Base-by-base conservation (phyloP, 805 yeast species). In the Candida easanensis region DNA sequence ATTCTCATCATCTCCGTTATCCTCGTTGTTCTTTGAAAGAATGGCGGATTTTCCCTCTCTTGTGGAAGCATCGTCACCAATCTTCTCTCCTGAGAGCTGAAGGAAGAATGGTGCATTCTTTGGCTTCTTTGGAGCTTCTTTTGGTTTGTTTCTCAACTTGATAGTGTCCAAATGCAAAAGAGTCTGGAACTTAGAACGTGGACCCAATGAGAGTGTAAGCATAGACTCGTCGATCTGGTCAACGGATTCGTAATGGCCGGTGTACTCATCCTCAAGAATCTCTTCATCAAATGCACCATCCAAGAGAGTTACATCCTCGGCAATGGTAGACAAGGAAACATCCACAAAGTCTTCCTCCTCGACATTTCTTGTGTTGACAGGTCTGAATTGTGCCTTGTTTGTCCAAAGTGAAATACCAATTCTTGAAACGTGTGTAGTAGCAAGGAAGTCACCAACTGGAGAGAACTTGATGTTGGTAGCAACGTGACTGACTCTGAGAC, bases 391-490 rank as follows among this genome's bases (percentile, higher is more conserved):
- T 0, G 97, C 80, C 56, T 82, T 75, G 62, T 90, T 88, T 6
- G 95, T 84, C 99, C 99, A 93, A 44, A 95, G 68, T 40, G 86
- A 80, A 46, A 93, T 82, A 22, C 99, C 99, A 47, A 85, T 84
- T 10, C 93, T 95, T 18, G 79, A 73, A 16, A 89, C 97, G 65
- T 93, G 98, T 0, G 95, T 74, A 0, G 98, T 90, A 1, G 97
- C 98, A 43, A 93, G 71, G 63, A 82, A 79, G 53, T 93, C 97
- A 34, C 96, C 96, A 43, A 80, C 73, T 2, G 95, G 95, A 14
- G 97, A 86, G 50, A 93, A 77, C 57, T 82, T 79, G 25, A 95
- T 71, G 42, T 77, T 70, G 0, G 97, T 88, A 3, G 84, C 95
- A n/a, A 89, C 90, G 53, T 74, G 79, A 2, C 84, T 80, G 20